These are phyloP conservation scores for Cronartium ribicola DNA, from an alignment of 1,284 basidiomycete genomes.

Conservation along the genomic window DNA sequence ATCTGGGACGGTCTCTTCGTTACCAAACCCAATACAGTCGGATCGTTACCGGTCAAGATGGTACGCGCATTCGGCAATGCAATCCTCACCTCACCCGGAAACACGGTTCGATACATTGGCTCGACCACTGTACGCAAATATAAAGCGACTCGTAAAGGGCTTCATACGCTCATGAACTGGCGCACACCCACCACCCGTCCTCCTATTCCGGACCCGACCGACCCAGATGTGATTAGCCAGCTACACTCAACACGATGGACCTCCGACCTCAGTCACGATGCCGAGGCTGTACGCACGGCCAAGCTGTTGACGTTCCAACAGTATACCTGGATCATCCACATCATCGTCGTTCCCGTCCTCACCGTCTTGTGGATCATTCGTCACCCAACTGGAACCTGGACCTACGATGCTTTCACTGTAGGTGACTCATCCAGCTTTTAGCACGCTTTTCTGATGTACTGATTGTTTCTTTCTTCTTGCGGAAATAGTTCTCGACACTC, in stretches of 20 bases:
- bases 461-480: not conserved
- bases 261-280: slow-evolving; percentile 51
- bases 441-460: not conserved
- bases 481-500: slow-evolving; percentile 50
- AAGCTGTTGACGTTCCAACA: slow-evolving; percentile 50
- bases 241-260: slow-evolving; percentile 53
- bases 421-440: not conserved
- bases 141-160: slow-evolving; percentile 31
- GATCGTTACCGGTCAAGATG: slow-evolving; percentile 48
- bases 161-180: slow-evolving; percentile 50
- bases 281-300: slow-evolving; percentile 52
- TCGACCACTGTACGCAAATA: slow-evolving; percentile 41
- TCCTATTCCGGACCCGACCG: slow-evolving; percentile 48
- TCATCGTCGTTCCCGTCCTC: slow-evolving; percentile 51
- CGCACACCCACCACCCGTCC: slow-evolving; percentile 48
- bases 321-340: slow-evolving; percentile 51
- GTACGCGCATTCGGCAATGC: slow-evolving; percentile 45
- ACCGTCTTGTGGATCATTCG: slow-evolving; percentile 52
- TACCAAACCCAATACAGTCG: slow-evolving; percentile 50
- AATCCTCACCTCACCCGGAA: slow-evolving; percentile 47
- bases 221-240: slow-evolving; percentile 50
- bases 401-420: slow-evolving; percentile 37
- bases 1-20: slow-evolving; percentile 53
- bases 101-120: slow-evolving; percentile 42
- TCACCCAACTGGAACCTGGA: slow-evolving; percentile 49